Evolutionary conservation across 169 alveolate species (phyloP), one percentile per base, ranked within the genome.

Genomic region (Toxoplasma gondii): DNA sequence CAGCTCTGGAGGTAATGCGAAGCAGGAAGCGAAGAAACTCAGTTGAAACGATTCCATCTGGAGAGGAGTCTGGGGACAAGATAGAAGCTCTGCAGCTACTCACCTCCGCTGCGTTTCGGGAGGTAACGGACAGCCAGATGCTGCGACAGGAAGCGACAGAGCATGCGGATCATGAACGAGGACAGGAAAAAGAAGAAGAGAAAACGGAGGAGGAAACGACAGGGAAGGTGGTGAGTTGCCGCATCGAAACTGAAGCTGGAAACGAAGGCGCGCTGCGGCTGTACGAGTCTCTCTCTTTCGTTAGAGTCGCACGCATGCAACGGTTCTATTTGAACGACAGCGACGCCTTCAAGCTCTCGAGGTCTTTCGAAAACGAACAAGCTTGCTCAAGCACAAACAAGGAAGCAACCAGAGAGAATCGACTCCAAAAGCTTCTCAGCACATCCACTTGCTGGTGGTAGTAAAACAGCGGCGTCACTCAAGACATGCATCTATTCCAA

Each of bases 311-410:
- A 45, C 86, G 45, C 86, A 78, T 78, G 86, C 86, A 4, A 31
- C 39, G 86, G 29, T 78, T 78, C 22, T 78, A 78, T n/a, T 16
- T 78, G 22, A 31, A 78, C 86, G 86, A 38, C 27, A 78, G 44
- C 44, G 86, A 78, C 86, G 86, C 86, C 44, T 78, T 36, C 86
- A 78, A 78, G 43, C 86, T 78, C 19, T 16, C 49, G 86, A 17
- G 39, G 2, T 36, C 49, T 45, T 78, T 78, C 86, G 86, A n/a
- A 19, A 27, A 78, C 31, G 86, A 78, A 45, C 39, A n/a, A 31
- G 9, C 74, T 64, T 64, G 34, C 74, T 19, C 29, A 4, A 31
- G 22, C 22, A 49, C 12, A 12, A 7, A 12, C 22, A 49, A 49
- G 12, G 58, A 49, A 49, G 58, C 58, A 4, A 49, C 22, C 58